Evolutionary conservation across 2,329 filamentous ascomycete genomes (phyloP).

Genomic region (Podosphaera aphanis): DNA sequence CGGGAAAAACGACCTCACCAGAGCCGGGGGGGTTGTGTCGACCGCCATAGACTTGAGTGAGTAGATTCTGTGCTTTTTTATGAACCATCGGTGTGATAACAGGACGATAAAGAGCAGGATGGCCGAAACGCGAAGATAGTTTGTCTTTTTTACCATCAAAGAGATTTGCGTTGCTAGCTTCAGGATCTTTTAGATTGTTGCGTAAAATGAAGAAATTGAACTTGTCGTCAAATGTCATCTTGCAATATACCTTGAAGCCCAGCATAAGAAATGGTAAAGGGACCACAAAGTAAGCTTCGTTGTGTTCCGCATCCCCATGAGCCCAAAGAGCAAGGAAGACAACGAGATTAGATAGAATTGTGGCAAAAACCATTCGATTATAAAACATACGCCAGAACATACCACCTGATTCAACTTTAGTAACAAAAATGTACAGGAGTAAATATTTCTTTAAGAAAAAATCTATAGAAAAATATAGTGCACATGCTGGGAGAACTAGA

Average conservation of each 20-base stretch:
- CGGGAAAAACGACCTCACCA: constrained; percentile 33
- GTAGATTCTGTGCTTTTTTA: constrained; percentile 64
- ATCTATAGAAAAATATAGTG: constrained; percentile 74
- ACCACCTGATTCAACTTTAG: constrained; percentile 88
- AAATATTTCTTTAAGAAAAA: constrained; percentile 87
- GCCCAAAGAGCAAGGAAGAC: constrained; percentile 56
- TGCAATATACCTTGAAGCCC: constrained; percentile 71
- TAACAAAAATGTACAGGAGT: constrained; percentile 81
- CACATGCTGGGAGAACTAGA: constrained; percentile 62
- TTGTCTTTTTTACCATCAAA: constrained; percentile 37
- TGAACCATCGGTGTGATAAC: constrained; percentile 91
- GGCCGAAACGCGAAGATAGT: constrained; percentile 59
- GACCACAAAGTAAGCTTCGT: constrained; percentile 38
- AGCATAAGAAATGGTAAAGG: constrained; percentile 61
- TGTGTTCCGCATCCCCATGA: constrained; percentile 35
- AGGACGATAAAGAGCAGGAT: constrained; percentile 72
- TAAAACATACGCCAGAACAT: constrained; percentile 78
- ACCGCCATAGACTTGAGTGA: constrained; percentile 69
- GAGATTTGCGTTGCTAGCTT: constrained; percentile 23
- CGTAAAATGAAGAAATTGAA: constrained; percentile 59
- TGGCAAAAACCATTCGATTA: constrained; percentile 75
- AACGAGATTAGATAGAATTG: constrained; percentile 55
- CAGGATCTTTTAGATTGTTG: constrained; percentile 25
- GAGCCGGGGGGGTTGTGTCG: constrained; percentile 39
- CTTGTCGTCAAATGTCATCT: constrained; percentile 48